Percentiles rank a stretch among this genome's conserved stretches.
These are phyloP conservation scores for Calonectria pauciramosa DNA, from an alignment of 2,329 filamentous ascomycete genomes.

Conservation along the genomic window DNA sequence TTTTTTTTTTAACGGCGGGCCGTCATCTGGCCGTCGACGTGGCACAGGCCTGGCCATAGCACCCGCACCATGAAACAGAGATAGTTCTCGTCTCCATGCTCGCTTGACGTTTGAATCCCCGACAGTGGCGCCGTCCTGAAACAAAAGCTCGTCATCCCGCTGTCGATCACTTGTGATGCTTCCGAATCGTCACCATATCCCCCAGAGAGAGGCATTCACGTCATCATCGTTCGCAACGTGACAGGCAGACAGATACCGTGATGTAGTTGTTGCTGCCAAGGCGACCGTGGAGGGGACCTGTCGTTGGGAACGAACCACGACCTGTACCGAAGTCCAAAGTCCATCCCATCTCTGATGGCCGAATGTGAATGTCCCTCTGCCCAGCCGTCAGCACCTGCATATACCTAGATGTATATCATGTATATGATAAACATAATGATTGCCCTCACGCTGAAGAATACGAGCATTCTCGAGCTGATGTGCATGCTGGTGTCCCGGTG, in stretches of 20 bases:
- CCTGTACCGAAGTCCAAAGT: background rate
- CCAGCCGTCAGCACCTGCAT: background rate
- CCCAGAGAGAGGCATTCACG: constrained; percentile 41
- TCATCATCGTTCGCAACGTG: constrained; percentile 35
- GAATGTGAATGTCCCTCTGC: background rate
- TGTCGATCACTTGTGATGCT: constrained; percentile 26
- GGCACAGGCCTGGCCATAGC: constrained; percentile 32
- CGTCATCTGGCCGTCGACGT: constrained; percentile 41
- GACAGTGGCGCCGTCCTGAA: constrained; percentile 33
- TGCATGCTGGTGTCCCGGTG: background rate
- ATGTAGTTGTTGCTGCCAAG: constrained; percentile 5
- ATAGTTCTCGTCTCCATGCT: background rate
- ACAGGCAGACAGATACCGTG: background rate
- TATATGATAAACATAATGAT: background rate
- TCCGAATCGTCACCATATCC: constrained; percentile 18
- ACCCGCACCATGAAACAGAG: constrained; percentile 27
- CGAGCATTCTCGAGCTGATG: background rate
- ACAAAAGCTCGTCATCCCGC: constrained; percentile 28
- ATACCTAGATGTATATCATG: background rate
- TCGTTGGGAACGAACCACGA: background rate
- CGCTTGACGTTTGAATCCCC: constrained; percentile 6
- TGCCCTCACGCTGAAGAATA: constrained; percentile 1
- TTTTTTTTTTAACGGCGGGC: constrained; percentile 4
- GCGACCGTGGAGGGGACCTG: background rate
- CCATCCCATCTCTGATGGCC: background rate